Evolutionary conservation across 2,329 filamentous ascomycete species (phyloP).

Genomic region (Aspergillus pseudotamarii): DNA sequence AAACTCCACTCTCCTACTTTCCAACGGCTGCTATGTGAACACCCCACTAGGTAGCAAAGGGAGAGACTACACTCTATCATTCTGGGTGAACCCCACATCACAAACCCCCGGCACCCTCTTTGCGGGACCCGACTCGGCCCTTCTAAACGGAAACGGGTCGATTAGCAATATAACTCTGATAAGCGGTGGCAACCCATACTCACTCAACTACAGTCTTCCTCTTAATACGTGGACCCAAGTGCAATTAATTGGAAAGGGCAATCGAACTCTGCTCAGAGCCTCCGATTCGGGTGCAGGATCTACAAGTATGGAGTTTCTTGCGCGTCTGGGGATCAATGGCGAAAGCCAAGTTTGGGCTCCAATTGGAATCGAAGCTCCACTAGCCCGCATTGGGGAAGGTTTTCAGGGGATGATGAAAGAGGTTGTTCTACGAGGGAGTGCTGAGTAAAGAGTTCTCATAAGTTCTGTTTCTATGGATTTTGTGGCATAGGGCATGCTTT

Average conservation of each 20-base stretch:
- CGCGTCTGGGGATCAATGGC: background rate
- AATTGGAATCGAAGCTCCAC: background rate
- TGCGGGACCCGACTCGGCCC: conserved; percentile 47
- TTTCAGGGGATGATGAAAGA: background rate
- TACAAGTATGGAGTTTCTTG: background rate
- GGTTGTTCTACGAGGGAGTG: background rate
- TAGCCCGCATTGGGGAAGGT: background rate
- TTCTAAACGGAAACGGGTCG: conserved; percentile 38
- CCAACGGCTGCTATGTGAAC: conserved; percentile 43
- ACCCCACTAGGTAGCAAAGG: conserved; percentile 58
- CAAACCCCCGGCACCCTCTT: conserved; percentile 45
- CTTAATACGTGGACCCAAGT: conserved; percentile 35
- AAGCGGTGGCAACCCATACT: conserved; percentile 42
- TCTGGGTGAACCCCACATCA: conserved; percentile 43
- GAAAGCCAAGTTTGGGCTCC: background rate
- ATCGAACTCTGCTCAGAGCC: background rate
- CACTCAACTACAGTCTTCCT: conserved; percentile 46
- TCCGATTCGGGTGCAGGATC: background rate
- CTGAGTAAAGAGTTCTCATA: background rate
- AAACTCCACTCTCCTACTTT: conserved; percentile 35
- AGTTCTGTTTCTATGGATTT: background rate
- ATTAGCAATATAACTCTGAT: conserved; percentile 43
- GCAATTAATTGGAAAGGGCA: background rate
- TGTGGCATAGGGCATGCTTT: background rate
- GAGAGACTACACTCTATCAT: conserved; percentile 56